Percentiles rank a stretch among this genome's conserved stretches.
phyloP scores from a whole-genome alignment of 2,329 filamentous ascomycete species.

The Penicillium sp. region DNA sequence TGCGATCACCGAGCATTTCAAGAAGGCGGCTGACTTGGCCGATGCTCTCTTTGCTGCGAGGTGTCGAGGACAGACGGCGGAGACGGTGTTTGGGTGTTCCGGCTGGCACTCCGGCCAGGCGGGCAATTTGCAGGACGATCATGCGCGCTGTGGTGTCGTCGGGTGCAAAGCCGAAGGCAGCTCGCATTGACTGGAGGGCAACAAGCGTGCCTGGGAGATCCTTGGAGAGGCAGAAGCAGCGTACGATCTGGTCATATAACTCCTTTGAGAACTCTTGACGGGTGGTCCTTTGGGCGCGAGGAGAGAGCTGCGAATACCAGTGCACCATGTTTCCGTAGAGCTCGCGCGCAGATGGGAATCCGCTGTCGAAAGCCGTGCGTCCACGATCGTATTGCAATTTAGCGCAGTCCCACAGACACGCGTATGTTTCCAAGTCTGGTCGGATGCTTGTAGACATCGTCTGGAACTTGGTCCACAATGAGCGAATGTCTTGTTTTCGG shows the following conservation, averaged over 20 bases:
- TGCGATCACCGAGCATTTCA: slow-evolving; percentile 39
- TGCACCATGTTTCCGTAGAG: slow-evolving; percentile 49
- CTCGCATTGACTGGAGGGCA: slow-evolving; percentile 45
- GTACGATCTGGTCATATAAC: slow-evolving; percentile 51
- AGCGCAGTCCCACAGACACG: slow-evolving; percentile 58
- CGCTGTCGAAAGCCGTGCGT: slow-evolving; percentile 43
- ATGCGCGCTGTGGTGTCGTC: slow-evolving; percentile 46
- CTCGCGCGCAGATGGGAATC: slow-evolving; percentile 43
- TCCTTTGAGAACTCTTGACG: slow-evolving; percentile 44
- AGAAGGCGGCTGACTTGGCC: slow-evolving; percentile 44
- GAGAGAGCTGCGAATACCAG: slow-evolving; percentile 39
- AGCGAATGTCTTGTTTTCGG: slow-evolving; percentile 53
- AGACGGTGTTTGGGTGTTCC: slow-evolving; percentile 36
- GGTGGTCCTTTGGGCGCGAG: slow-evolving; percentile 26
- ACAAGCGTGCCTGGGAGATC: slow-evolving; percentile 50
- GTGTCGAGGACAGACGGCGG: slow-evolving; percentile 38
- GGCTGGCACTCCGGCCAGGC: slow-evolving; percentile 37
- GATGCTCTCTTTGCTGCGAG: slow-evolving; percentile 45
- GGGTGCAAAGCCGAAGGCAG: slow-evolving; percentile 45
- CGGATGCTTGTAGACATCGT: slow-evolving; percentile 51
- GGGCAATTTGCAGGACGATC: slow-evolving; percentile 49
- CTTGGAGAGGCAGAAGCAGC: slow-evolving; percentile 48
- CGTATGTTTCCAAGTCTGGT: slow-evolving; percentile 66
- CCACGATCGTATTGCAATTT: slow-evolving; percentile 48
- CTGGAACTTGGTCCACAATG: slow-evolving; percentile 55